phyloP scores from a whole-genome alignment of 2,329 filamentous ascomycete species.

The Aspergillus calidoustus region DNA sequence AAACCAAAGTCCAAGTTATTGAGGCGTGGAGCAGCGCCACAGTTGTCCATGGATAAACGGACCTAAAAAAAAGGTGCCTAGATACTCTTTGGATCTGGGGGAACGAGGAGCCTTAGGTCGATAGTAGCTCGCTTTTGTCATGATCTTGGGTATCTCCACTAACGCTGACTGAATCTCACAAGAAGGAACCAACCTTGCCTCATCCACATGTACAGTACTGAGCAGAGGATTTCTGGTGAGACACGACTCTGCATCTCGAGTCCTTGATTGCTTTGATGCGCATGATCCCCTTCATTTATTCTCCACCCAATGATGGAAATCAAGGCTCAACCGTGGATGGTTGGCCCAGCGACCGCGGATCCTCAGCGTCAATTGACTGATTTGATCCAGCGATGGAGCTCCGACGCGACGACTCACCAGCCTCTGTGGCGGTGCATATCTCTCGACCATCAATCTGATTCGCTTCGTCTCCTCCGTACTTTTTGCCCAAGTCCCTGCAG shows the following conservation, averaged over 20 bases:
- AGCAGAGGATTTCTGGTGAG: background rate
- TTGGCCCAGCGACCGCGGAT: conserved; percentile 10
- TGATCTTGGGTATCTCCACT: background rate
- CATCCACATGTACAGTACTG: background rate
- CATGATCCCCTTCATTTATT: background rate
- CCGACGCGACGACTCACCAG: background rate
- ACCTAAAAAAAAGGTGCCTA: conserved; percentile 6
- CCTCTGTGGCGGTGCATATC: conserved; percentile 11
- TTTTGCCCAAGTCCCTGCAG: conserved; percentile 6
- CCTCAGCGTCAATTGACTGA: background rate
- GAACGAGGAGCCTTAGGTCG: background rate
- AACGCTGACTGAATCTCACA: background rate
- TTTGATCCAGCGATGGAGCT: background rate
- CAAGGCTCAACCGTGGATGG: background rate
- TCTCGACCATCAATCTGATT: background rate
- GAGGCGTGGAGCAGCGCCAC: conserved; percentile 11
- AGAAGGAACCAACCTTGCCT: background rate
- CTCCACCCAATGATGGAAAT: background rate
- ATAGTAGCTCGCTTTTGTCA: conserved; percentile 3
- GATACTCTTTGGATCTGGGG: conserved; percentile 11
- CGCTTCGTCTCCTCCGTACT: background rate
- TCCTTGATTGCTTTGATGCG: background rate
- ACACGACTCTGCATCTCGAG: background rate
- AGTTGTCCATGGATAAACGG: conserved; percentile 1
- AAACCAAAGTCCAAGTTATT: conserved; percentile 1